Evolutionary conservation across 2,329 filamentous ascomycete genomes (phyloP), one percentile per base, ranked within the genome.

Genomic region (Leptosphaerulina australis): DNA sequence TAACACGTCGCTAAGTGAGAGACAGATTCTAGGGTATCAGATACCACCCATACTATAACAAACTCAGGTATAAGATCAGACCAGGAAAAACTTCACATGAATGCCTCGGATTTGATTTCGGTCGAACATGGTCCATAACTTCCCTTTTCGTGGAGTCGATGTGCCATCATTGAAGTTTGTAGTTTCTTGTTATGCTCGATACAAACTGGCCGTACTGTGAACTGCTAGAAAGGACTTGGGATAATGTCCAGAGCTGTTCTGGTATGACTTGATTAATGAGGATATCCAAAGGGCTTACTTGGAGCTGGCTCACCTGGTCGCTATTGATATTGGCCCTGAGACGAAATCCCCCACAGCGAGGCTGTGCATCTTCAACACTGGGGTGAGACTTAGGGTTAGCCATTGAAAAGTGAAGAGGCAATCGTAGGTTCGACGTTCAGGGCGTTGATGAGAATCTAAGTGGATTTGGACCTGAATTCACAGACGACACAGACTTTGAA

Each of bases 311-410:
- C 26, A 50, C 48, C 29, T 39, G 28, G 11, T 38, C 17, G 8
- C 15, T 12, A n/a, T 21, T 24, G n/a, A 2, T 20, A 11, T 33
- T 10, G 5, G 20, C 15, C 3, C 35, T 30, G 10, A 26, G 6
- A 17, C 22, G 40, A 6, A 51, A 11, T 12, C 48, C 48, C 8
- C 48, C 48, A 18, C 48, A 51, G 25, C 48, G 48, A 21, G 48
- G 48, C 12, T 51, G 48, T 17, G 24, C 17, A 10, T 20, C 48
- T 10, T 46, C 41, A 3, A 26, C 9, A 11, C 38, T 21, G 9
- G 21, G 5, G 15, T 29, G 18, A 25, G 36, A 6, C n/a, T 37
- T 20, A 10, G 48, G 37, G 17, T 46, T 30, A 4, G 31, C 15
- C 48, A 51, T 41, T 3, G 37, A 12, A 3, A 11, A 30, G 8